Base-by-base conservation (phyloP, 108 stramenopile species). In the Cyclotella baltica region DNA sequence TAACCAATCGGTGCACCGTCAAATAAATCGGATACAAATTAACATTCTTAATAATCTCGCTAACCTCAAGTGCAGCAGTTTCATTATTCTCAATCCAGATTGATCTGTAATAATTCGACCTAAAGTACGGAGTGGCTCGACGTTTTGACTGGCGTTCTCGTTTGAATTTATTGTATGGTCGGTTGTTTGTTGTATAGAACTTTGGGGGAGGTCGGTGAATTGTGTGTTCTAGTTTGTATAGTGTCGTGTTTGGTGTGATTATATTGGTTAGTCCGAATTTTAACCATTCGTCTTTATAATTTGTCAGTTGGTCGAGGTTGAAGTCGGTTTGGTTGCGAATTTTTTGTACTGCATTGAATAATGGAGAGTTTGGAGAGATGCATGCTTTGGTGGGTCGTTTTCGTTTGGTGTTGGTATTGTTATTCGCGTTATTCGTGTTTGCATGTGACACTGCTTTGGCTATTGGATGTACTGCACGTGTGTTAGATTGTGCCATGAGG, bases 181-280 rank as follows among this genome's bases (percentile, higher is more conserved):
- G 40, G 6, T 28, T 64, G 38, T 64, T 0, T 9, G 36, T 31
- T 29, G 59, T 13, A 58, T n/a, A 22, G 23, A 22, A 22, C 30
- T 71, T 72, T 47, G 8, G 11, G 38, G 16, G 46, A 22, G 38
- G 27, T 27, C 11, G 2, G 37, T 6, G 15, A 27, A 51, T 66
- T 33, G 25, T 70, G 29, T 77, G 58, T 59, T 77, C 56, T 50
- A 77, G 33, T 67, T 70, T 77, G 34, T 61, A 68, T 13, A 77
- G 2, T 8, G 36, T 51, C 33, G 35, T 58, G 18, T 31, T 20
- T 55, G 68, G 50, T 15, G 34, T 34, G n/a, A 77, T 52, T 18
- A 68, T 46, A 10, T 68, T 59, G 1, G 59, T 46, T 25, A 77
- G 40, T 3, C 47, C 62, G 50, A 48, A 62, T n/a, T 65, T 51